A percentile compares a stretch with the other conserved stretches of the same genome.
phyloP scores from a whole-genome alignment of 352 stramenopile species.

The Phytophthora sp. region DNA sequence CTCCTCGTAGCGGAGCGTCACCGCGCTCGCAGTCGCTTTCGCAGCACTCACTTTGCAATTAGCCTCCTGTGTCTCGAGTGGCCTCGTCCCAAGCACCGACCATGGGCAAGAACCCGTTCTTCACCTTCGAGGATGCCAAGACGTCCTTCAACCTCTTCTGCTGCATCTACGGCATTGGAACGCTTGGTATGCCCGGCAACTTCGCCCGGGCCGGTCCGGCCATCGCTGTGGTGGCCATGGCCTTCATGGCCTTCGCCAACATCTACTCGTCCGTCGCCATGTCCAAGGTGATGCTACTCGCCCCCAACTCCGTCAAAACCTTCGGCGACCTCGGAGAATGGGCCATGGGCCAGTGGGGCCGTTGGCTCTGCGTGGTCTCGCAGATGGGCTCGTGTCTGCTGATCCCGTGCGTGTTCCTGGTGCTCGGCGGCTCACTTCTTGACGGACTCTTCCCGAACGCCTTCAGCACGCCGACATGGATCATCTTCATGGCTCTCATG shows the following conservation, averaged over 20 bases:
- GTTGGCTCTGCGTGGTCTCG: conserved; percentile 9
- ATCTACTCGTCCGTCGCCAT: conserved; percentile 30
- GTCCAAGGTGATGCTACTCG: conserved; percentile 31
- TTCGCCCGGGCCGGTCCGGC: conserved; percentile 18
- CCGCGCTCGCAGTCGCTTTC: neutral
- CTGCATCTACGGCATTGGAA: conserved; percentile 25
- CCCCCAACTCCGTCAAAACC: conserved; percentile 14
- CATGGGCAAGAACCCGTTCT: conserved; percentile 28
- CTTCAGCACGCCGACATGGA: conserved; percentile 3
- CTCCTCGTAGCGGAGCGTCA: neutral
- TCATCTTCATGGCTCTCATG: conserved; percentile 7
- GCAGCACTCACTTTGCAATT: conserved; percentile 18
- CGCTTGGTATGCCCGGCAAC: conserved; percentile 24
- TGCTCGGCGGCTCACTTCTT: conserved; percentile 3
- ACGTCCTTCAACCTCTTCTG: conserved; percentile 30
- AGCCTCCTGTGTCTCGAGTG: conserved; percentile 8
- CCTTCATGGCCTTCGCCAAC: conserved; percentile 32
- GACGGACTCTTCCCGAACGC: conserved; percentile 6
- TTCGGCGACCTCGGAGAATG: conserved; percentile 6
- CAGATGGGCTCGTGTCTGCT: conserved; percentile 16
- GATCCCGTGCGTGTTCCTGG: conserved; percentile 8
- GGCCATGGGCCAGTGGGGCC: neutral
- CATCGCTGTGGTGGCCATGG: conserved; percentile 27
- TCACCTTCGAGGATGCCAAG: conserved; percentile 28
- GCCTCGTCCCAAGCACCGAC: conserved; percentile 3